Evolutionary conservation across 163 green algal species (phyloP).

Genomic region (Chlorella variabilis): DNA sequence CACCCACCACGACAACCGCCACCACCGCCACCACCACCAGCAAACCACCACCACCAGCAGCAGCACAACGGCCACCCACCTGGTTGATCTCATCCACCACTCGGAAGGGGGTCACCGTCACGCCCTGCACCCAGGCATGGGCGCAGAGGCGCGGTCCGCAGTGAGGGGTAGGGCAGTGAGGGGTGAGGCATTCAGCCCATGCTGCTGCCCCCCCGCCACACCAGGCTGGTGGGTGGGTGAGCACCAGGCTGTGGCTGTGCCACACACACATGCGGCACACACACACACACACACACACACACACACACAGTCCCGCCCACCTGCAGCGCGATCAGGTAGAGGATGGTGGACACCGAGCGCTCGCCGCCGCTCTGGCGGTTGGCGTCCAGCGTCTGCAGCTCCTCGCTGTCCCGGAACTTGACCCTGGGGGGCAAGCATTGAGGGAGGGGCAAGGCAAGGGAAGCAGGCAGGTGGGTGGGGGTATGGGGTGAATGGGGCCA

Average conservation of each 20-base stretch:
- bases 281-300: no score
- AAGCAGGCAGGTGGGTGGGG: neutral
- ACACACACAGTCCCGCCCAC: conserved; percentile 34
- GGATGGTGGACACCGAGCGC: conserved; percentile 94
- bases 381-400: conserved; percentile 82
- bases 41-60: no score
- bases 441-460: neutral
- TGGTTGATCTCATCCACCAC: conserved; percentile 99
- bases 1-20: no score
- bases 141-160: no score
- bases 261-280: neutral
- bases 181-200: no score
- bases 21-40: no score
- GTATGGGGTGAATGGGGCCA: neutral
- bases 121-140: conserved; percentile 58
- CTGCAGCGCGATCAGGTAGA: conserved; percentile 98
- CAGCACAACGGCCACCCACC: neutral
- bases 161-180: neutral
- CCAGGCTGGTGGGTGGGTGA: no score
- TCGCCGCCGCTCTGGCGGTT: conserved; percentile 91
- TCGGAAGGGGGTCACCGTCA: conserved; percentile 94
- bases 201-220: no score
- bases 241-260: no score
- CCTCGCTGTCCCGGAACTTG: conserved; percentile 87
- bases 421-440: conserved; percentile 60